Conservation (phyloP, 805 yeast species). For the Starmera caribaea region DNA sequence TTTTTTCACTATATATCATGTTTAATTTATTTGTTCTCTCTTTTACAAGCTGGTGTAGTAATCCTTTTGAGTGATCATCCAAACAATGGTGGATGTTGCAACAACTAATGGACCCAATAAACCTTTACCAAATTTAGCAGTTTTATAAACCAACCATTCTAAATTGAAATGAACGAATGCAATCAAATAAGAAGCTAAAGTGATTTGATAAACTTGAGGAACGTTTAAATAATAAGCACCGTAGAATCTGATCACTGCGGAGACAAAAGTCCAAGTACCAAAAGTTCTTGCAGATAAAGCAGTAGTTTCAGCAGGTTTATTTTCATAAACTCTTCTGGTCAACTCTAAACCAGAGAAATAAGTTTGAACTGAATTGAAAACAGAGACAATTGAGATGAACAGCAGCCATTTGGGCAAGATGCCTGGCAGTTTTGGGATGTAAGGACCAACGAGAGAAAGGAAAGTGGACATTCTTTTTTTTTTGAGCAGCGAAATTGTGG, state of each 20-base stretch:
- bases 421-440: constrained; percentile 38
- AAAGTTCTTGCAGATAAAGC: constrained; percentile 87
- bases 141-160: constrained; percentile 74
- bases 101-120: constrained; percentile 84
- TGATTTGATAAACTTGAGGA: constrained; percentile 66
- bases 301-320: constrained; percentile 50
- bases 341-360: constrained; percentile 66
- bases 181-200: constrained; percentile 69
- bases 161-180: constrained; percentile 77
- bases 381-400: constrained; percentile 80
- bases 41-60: constrained; percentile 31
- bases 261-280: constrained; percentile 94
- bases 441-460: constrained; percentile 24
- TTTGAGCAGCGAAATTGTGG: not conserved
- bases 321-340: constrained; percentile 72
- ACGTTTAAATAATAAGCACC: constrained; percentile 73
- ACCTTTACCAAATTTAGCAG: constrained; percentile 82
- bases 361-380: constrained; percentile 84
- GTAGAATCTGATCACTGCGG: constrained; percentile 75
- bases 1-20: not conserved
- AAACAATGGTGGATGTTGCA: constrained; percentile 56
- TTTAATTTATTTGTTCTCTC: not conserved
- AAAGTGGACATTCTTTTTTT: constrained; percentile 26
- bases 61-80: constrained; percentile 74
- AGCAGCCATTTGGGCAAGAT: constrained; percentile 69